A percentile compares a stretch with the other conserved stretches of the same genome.
Evolutionary conservation across 1,139 yeast genomes (phyloP).

Genomic region (Protomyces inundatus): DNA sequence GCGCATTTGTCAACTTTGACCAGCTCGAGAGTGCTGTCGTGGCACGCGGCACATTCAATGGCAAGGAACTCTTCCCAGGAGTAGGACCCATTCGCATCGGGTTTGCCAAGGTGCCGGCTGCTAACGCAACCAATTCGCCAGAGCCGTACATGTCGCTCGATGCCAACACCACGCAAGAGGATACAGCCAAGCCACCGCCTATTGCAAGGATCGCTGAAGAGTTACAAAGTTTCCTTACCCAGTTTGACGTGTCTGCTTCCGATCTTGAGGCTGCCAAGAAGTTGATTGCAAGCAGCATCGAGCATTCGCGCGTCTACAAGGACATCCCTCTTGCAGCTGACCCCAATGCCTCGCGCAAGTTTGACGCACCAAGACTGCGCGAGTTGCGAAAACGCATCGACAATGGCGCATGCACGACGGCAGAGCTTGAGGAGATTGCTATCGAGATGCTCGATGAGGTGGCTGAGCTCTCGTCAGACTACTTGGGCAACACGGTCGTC

Average conservation of each 20-base stretch:
- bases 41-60: slow-evolving; percentile 70
- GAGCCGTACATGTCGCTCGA: slow-evolving; percentile 34
- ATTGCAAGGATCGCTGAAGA: slow-evolving; percentile 12
- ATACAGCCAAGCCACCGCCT: slow-evolving; percentile 31
- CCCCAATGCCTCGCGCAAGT: slow-evolving; percentile 49
- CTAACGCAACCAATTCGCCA: slow-evolving; percentile 5
- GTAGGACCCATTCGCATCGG: slow-evolving; percentile 43
- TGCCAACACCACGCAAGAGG: slow-evolving; percentile 34
- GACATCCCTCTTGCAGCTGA: slow-evolving; percentile 38
- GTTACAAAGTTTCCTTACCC: slow-evolving; percentile 32
- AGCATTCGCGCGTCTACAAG: slow-evolving; percentile 32
- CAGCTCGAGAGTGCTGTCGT: slow-evolving; percentile 68
- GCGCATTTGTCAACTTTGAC: slow-evolving; percentile 70
- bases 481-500: slow-evolving; percentile 90
- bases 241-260: slow-evolving; percentile 38
- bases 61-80: slow-evolving; percentile 76
- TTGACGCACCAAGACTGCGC: slow-evolving; percentile 78
- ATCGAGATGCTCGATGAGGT: slow-evolving; percentile 81
- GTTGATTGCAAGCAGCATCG: slow-evolving; percentile 36
- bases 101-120: slow-evolving; percentile 39
- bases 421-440: slow-evolving; percentile 76
- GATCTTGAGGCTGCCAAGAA: slow-evolving; percentile 32
- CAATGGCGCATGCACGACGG: slow-evolving; percentile 41
- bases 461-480: slow-evolving; percentile 87
- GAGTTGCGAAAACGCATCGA: slow-evolving; percentile 52